Evolutionary conservation across 2,329 filamentous ascomycete genomes (phyloP), one percentile per base, ranked within the genome.

Genomic region (Pyricularia pennisetigena): DNA sequence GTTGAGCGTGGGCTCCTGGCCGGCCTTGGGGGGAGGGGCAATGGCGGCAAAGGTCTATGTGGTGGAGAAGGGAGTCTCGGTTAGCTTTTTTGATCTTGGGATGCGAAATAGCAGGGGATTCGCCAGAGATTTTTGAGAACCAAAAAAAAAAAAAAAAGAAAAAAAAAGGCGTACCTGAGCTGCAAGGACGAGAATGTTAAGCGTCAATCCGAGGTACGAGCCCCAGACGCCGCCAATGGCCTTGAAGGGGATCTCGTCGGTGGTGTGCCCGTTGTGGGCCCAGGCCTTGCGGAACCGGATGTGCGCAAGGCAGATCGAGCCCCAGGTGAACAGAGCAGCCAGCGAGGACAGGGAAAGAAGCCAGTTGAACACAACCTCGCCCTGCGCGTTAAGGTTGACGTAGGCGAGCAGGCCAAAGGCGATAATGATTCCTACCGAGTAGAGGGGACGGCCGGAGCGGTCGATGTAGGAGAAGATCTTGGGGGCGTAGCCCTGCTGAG

Each of bases 241-340:
- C 59, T 78, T 77, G 80, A 88, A 92, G 0, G 88, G 86, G 4
- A 92, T 83, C 73, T 89, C 86, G n/a, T 89, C 86, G 4, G 89
- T 75, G 2, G 80, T 82, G 72, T 85, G 86, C 28, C 87, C 87
- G 68, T 88, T 82, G 20, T 77, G 74, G 26, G 75, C 76, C 88
- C 88, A 90, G 0, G 86, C 88, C 4, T 73, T 71, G 57, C 88
- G 86, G 83, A 89, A 90, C n/a, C 88, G 87, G 72, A 90, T 88
- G 73, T 90, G 88, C 0, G 85, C 83, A n/a, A 88, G 75, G 74
- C 86, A 89, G 72, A 90, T 88, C 63, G 84, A 86, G 24, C 82
- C 86, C 88, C 88, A 90, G 16, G 87, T 86, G 76, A 89, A 90
- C 63, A 90, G 81, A 26, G 86, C 82, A 14, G 84, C 83, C 1